These are phyloP conservation scores for Trypanosoma platydactyli DNA, from an alignment of 208 protist species.

Conservation along the genomic window DNA sequence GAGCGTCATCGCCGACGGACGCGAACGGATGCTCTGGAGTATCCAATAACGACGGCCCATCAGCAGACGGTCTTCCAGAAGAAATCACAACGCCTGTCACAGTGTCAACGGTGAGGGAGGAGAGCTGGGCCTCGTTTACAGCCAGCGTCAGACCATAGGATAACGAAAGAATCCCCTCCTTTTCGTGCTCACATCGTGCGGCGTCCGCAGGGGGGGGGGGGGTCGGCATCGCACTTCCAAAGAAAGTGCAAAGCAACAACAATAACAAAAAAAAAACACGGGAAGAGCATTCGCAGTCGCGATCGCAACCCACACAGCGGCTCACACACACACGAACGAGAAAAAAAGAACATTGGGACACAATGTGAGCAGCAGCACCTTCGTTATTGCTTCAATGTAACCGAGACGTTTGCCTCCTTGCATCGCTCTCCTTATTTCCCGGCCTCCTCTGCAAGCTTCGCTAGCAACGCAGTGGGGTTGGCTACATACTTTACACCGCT, in stretches of 20 bases:
- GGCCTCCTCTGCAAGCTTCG: neutral
- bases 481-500: slow-evolving; percentile 29
- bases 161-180: slow-evolving; percentile 1
- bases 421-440: neutral
- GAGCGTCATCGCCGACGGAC: neutral
- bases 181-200: no score
- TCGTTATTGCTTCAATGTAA: neutral
- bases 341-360: neutral
- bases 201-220: no score
- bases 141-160: neutral
- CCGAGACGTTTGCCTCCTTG: neutral
- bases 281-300: no score
- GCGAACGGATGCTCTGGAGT: neutral
- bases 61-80: neutral
- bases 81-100: neutral
- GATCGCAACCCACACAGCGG: no score
- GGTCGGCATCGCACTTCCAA: no score
- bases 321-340: no score
- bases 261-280: neutral
- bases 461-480: slow-evolving; percentile 29
- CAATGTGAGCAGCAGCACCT: neutral
- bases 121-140: no score
- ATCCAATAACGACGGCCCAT: neutral
- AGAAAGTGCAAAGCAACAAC: no score
- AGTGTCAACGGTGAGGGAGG: no score